A percentile compares a stretch with the other conserved stretches of the same genome.
Evolutionary conservation across 352 stramenopile species (phyloP).

Genomic region (Pythium guiyangense): DNA sequence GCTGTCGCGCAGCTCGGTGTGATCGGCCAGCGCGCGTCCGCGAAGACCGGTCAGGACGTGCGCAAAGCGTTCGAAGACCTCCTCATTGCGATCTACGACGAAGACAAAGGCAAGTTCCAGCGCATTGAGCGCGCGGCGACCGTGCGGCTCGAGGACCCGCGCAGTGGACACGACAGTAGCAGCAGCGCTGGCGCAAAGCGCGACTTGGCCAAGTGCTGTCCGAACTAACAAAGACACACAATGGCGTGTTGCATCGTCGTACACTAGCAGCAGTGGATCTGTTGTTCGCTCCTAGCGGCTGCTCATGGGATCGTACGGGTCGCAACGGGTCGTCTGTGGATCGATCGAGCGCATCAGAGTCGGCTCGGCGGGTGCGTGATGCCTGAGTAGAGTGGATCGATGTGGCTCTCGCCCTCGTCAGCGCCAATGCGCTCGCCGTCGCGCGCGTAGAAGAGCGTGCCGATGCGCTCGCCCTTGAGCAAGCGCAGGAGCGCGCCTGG

Average conservation of each 20-base stretch:
- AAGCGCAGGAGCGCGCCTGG: slow-evolving; percentile 56
- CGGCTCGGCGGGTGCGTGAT: slow-evolving; percentile 27
- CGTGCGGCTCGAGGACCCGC: slow-evolving; percentile 32
- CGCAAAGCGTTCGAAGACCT: slow-evolving; percentile 66
- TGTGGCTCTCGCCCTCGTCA: slow-evolving; percentile 37
- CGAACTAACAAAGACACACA: neutral
- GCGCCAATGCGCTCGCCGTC: slow-evolving; percentile 44
- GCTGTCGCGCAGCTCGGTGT: slow-evolving; percentile 34
- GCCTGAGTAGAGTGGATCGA: slow-evolving; percentile 66
- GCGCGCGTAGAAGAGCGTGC: slow-evolving; percentile 56
- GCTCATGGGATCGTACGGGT: too few species aligned
- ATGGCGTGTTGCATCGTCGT: neutral
- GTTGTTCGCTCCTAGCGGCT: too few species aligned
- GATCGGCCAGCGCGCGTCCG: slow-evolving; percentile 54
- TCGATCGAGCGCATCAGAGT: neutral
- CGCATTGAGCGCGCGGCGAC: slow-evolving; percentile 28
- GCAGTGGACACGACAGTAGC: neutral
- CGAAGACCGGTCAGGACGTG: slow-evolving; percentile 67
- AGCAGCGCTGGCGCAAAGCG: slow-evolving; percentile 1
- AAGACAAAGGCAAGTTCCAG: slow-evolving; percentile 42
- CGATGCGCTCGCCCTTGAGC: slow-evolving; percentile 59
- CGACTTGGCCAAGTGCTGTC: slow-evolving; percentile 14
- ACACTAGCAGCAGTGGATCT: too few species aligned
- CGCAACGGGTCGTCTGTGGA: too few species aligned
- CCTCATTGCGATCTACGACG: slow-evolving; percentile 65